These are phyloP conservation scores for Gynochthodes officinalis DNA, from an alignment of 257 asterid species.

Conservation along the genomic window DNA sequence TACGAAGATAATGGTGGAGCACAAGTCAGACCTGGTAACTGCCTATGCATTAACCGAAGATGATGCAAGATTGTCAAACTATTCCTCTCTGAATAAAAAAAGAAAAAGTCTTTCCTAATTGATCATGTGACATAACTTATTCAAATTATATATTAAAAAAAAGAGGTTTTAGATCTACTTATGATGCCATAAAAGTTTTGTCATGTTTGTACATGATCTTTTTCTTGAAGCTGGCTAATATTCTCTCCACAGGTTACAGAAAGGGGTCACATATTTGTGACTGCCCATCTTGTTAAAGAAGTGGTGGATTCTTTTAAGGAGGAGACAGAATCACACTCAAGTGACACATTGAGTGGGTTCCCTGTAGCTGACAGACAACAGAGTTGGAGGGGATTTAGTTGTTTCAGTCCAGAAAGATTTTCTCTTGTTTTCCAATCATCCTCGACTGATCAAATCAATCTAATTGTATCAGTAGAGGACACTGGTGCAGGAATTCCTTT, in stretches of 20 bases:
- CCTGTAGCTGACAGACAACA: conserved; percentile 63
- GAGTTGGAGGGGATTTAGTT: conserved; percentile 66
- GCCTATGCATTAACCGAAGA: background rate
- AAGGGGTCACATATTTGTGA: conserved; percentile 85
- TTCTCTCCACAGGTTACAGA: conserved; percentile 69
- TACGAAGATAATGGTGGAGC: background rate
- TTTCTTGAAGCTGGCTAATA: conserved; percentile 1
- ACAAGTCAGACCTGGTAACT: background rate
- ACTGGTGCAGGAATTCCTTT: conserved; percentile 87
- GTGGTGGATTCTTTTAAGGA: conserved; percentile 37
- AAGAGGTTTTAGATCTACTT: background rate
- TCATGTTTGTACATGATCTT: background rate
- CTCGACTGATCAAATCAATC: conserved; percentile 44
- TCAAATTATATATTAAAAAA: background rate
- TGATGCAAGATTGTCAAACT: background rate
- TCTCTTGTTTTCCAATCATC: conserved; percentile 28
- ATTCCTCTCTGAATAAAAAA: background rate
- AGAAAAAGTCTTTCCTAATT: no score
- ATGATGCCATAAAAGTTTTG: background rate
- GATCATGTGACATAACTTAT: no score
- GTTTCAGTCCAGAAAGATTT: conserved; percentile 50
- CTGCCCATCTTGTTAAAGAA: conserved; percentile 80
- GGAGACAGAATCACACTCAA: conserved; percentile 28
- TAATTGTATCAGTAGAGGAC: conserved; percentile 92
- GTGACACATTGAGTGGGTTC: conserved; percentile 72